Conservation (phyloP, 345 rosid species). For the Cardamine occulta region DNA sequence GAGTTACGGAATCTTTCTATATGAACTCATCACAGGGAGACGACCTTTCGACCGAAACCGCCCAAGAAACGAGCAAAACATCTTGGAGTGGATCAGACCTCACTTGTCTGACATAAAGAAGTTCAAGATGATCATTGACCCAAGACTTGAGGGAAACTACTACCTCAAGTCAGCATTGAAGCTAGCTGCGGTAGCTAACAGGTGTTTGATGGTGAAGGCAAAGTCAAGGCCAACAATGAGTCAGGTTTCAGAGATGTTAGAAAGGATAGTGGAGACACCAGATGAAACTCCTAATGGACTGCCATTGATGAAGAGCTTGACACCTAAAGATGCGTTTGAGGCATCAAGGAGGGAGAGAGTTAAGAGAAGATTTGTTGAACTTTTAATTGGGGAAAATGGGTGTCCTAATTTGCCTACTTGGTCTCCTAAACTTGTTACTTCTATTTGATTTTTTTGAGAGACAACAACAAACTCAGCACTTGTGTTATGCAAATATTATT, state of each 20-base stretch:
- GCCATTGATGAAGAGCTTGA: slow-evolving; percentile 45
- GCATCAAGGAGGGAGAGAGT: slow-evolving; percentile 51
- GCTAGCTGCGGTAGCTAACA: slow-evolving; percentile 81
- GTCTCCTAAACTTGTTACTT: slow-evolving; percentile 55
- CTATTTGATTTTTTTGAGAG: slow-evolving; percentile 20
- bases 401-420: slow-evolving; percentile 58
- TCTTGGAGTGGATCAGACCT: slow-evolving; percentile 90
- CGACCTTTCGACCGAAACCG: slow-evolving; percentile 82
- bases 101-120: slow-evolving; percentile 70
- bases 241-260: slow-evolving; percentile 72
- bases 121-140: slow-evolving; percentile 77
- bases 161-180: slow-evolving; percentile 64
- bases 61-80: slow-evolving; percentile 83
- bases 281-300: slow-evolving; percentile 50
- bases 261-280: slow-evolving; percentile 55
- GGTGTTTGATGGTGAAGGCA: slow-evolving; percentile 67
- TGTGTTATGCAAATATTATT: slow-evolving; percentile 35
- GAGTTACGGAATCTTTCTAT: slow-evolving; percentile 89
- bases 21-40: slow-evolving; percentile 91
- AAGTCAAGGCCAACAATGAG: slow-evolving; percentile 83
- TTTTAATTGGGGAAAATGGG: slow-evolving; percentile 52
- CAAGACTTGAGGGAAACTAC: slow-evolving; percentile 78
- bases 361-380: slow-evolving; percentile 58
- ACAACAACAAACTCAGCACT: neutral
- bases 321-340: slow-evolving; percentile 44